Conservation (phyloP, 148 eudicot genomes). For the Pharnaceum exiguum region DNA sequence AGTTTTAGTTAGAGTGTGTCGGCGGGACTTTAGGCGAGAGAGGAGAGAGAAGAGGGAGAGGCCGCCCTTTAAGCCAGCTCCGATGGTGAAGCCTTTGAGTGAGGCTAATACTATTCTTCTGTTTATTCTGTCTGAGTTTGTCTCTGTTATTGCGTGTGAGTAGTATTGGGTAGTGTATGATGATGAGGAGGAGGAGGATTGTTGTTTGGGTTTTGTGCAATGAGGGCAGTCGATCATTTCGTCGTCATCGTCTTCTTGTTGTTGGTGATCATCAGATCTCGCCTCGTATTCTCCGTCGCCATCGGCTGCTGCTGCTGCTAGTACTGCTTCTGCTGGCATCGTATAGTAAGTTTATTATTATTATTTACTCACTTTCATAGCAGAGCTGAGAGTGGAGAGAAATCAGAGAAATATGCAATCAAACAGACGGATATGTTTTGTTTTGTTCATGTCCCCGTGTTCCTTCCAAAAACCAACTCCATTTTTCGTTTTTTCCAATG, state of each 20-base stretch:
- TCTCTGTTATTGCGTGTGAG: constrained; percentile 45
- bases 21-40: constrained; percentile 69
- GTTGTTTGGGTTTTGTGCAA: constrained; percentile 32
- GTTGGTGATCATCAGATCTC: not conserved
- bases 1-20: too few species aligned
- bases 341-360: not conserved
- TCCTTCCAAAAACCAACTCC: too few species aligned
- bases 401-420: too few species aligned
- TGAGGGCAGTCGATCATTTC: constrained; percentile 45
- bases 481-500: too few species aligned
- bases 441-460: too few species aligned
- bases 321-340: constrained; percentile 10
- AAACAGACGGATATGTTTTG: too few species aligned
- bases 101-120: constrained; percentile 61
- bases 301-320: not conserved
- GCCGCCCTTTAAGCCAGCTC: constrained; percentile 95
- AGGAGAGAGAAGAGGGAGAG: constrained; percentile 76
- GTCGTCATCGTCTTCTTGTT: too few species aligned
- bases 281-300: not conserved
- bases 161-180: too few species aligned
- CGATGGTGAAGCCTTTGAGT: constrained; percentile 74
- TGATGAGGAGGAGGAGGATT: constrained; percentile 48
- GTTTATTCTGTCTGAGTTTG: constrained; percentile 45
- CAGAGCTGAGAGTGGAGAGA: too few species aligned
- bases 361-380: too few species aligned